Conservation (phyloP, 495 filamentous ascomycete genomes). For the Pyrenopolyporus hunteri region DNA sequence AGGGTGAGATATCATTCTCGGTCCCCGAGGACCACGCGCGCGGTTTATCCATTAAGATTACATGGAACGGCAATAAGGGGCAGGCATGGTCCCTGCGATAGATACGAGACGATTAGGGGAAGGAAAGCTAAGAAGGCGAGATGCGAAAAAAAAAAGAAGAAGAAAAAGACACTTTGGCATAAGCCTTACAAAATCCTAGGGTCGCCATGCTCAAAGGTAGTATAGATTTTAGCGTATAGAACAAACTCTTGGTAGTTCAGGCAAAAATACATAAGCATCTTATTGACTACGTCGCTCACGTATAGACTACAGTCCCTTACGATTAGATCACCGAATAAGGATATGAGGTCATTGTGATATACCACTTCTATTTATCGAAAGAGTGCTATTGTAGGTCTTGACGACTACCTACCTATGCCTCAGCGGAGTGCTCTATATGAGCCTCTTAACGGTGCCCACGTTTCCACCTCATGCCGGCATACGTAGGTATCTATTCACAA, state of each 20-base stretch:
- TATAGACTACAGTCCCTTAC: too few relatives aligned
- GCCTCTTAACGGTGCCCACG: background rate
- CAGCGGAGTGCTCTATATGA: background rate
- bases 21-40: slow-evolving; percentile 55
- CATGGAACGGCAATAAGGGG: slow-evolving; percentile 49
- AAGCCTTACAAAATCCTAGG: too few relatives aligned
- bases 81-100: slow-evolving; percentile 55
- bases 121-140: background rate
- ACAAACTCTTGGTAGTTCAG: too few relatives aligned
- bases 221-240: too few relatives aligned
- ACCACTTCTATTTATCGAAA: slow-evolving; percentile 5
- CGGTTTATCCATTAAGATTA: slow-evolving; percentile 52
- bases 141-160: background rate
- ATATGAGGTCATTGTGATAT: background rate
- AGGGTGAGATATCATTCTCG: slow-evolving; percentile 54
- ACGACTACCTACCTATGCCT: background rate
- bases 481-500: slow-evolving; percentile 18
- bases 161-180: background rate
- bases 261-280: too few relatives aligned
- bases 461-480: slow-evolving; percentile 9
- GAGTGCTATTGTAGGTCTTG: background rate
- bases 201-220: too few relatives aligned
- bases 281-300: too few relatives aligned
- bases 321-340: background rate
- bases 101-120: background rate